These are phyloP conservation scores for Beauveria sp. DNA, from an alignment of 2,329 filamentous ascomycete genomes.

Conservation along the genomic window DNA sequence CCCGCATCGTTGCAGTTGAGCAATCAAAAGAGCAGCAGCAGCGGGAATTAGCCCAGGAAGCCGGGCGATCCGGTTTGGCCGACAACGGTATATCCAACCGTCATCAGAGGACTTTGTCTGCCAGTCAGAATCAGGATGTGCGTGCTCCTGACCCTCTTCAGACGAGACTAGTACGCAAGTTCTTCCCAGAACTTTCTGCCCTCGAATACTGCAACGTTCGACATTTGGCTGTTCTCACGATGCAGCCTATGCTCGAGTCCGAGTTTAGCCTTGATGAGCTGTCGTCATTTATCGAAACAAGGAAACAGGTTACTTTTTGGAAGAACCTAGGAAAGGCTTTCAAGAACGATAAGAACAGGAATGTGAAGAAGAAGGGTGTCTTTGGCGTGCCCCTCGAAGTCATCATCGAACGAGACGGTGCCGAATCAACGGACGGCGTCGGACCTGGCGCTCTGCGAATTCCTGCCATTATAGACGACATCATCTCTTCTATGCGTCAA, in stretches of 20 bases:
- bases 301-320: constrained; percentile 88
- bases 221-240: constrained; percentile 87
- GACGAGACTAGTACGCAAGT: constrained; percentile 59
- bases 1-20: constrained; percentile 88
- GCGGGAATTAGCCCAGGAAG: constrained; percentile 46
- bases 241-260: constrained; percentile 84
- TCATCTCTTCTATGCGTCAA: constrained; percentile 88
- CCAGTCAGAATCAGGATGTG: constrained; percentile 41
- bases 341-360: constrained; percentile 73
- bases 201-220: constrained; percentile 97
- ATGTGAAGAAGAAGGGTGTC: constrained; percentile 81
- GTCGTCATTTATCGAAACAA: constrained; percentile 83
- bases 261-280: constrained; percentile 93
- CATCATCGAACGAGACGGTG: constrained; percentile 86
- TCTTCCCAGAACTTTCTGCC: constrained; percentile 92
- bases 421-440: constrained; percentile 95
- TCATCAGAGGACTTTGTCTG: constrained; percentile 56
- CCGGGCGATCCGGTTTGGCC: constrained; percentile 49
- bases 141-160: constrained; percentile 46
- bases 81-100: constrained; percentile 49
- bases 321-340: constrained; percentile 97
- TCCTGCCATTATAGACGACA: constrained; percentile 89
- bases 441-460: constrained; percentile 86
- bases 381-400: constrained; percentile 86
- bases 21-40: constrained; percentile 80